phyloP scores from a whole-genome alignment of 2,329 filamentous ascomycete genomes.

The Phyllosticta capitalensis region DNA sequence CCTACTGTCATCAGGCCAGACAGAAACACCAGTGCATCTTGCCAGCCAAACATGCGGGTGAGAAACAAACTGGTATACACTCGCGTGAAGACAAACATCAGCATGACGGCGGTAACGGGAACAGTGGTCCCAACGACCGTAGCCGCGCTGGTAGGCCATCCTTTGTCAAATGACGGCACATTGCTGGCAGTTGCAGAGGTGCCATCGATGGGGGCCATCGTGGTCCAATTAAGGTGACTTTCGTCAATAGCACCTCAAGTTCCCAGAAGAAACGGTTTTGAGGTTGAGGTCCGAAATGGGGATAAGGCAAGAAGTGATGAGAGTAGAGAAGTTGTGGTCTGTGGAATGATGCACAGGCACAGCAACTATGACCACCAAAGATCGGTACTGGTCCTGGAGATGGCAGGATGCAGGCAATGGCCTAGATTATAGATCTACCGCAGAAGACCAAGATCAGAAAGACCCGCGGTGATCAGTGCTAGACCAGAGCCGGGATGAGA shows the following conservation, averaged over 20 bases:
- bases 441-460: not conserved
- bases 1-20: conserved; percentile 15
- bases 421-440: not conserved
- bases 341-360: not conserved
- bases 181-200: not conserved
- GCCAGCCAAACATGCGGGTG: conserved; percentile 17
- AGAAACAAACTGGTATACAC: conserved; percentile 21
- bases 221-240: not conserved
- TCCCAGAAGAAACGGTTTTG: not conserved
- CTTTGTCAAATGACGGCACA: not conserved
- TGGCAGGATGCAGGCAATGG: not conserved
- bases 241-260: not conserved
- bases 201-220: not conserved
- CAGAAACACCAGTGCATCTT: conserved; percentile 20
- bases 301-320: not conserved
- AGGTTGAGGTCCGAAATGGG: not conserved
- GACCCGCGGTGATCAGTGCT: not conserved
- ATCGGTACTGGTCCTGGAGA: not conserved
- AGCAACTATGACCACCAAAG: not conserved
- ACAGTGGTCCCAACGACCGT: conserved; percentile 16
- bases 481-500: not conserved
- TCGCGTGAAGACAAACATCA: conserved; percentile 3
- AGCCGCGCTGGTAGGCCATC: not conserved
- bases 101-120: conserved; percentile 15
- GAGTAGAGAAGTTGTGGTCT: not conserved